These are phyloP conservation scores for Suaeda aralocaspica DNA, from an alignment of 148 eudicot genomes.

Conservation along the genomic window DNA sequence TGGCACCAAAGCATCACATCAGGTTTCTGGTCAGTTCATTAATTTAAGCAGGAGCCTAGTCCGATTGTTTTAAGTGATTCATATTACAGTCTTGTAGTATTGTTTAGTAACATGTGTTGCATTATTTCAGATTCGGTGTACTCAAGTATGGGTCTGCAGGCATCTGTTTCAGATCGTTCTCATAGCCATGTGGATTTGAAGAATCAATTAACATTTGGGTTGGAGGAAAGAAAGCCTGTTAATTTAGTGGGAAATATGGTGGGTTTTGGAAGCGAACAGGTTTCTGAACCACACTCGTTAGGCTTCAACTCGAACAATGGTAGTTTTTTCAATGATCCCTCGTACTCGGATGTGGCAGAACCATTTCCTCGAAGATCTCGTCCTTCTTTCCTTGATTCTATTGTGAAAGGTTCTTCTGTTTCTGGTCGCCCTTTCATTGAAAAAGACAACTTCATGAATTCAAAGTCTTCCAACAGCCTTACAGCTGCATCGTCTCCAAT, in stretches of 20 bases:
- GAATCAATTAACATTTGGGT: conserved; percentile 27
- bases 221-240: conserved; percentile 39
- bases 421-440: conserved; percentile 33
- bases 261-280: conserved; percentile 34
- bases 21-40: conserved; percentile 37
- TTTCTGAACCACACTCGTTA: conserved; percentile 38
- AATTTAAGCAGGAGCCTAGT: conserved; percentile 6
- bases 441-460: conserved; percentile 28
- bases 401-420: conserved; percentile 47
- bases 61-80: background rate
- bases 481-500: conserved; percentile 33
- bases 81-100: background rate
- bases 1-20: conserved; percentile 24
- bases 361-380: conserved; percentile 53
- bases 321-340: conserved; percentile 32
- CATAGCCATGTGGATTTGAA: conserved; percentile 25
- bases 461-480: conserved; percentile 32
- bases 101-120: background rate
- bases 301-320: conserved; percentile 33
- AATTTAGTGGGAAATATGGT: conserved; percentile 28
- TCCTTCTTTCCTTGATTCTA: conserved; percentile 88
- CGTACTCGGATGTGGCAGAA: conserved; percentile 40
- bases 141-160: conserved; percentile 19
- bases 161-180: conserved; percentile 29
- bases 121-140: conserved; percentile 35